These are phyloP conservation scores for Pseudogymnoascus sp. DNA, from an alignment of 2,329 filamentous ascomycete genomes.

Conservation along the genomic window DNA sequence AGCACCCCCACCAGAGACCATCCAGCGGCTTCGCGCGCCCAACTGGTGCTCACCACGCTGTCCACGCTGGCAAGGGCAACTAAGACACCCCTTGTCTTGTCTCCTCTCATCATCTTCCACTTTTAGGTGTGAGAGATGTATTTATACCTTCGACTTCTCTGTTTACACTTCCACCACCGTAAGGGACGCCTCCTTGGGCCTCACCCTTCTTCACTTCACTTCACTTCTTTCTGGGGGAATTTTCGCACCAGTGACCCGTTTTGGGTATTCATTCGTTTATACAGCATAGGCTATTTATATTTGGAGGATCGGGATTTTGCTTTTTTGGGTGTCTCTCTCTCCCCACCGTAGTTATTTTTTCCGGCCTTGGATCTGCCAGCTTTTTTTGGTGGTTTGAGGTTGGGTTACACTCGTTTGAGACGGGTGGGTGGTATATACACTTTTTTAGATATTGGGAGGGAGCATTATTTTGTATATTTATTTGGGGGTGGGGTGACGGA, in stretches of 20 bases:
- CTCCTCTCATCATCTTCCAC: constrained; percentile 1
- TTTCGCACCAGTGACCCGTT: not conserved
- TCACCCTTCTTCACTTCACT: not conserved
- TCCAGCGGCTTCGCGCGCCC: not conserved
- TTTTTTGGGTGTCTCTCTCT: not conserved
- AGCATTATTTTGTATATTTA: not conserved
- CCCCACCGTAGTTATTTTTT: constrained; percentile 1
- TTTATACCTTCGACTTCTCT: constrained; percentile 8
- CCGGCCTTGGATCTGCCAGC: not conserved
- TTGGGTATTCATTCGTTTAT: constrained; percentile 4
- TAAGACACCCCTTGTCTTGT: not conserved
- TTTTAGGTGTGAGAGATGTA: constrained; percentile 5
- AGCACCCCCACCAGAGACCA: not conserved
- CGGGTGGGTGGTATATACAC: constrained; percentile 4
- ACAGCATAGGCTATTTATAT: constrained; percentile 7
- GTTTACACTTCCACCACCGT: not conserved
- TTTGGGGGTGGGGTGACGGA: not conserved
- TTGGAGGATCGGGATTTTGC: not conserved
- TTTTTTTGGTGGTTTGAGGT: not conserved
- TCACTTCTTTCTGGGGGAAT: not conserved
- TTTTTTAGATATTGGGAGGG: not conserved
- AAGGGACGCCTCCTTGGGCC: not conserved
- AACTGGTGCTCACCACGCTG: not conserved
- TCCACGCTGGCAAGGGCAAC: not conserved
- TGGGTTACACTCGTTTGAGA: constrained; percentile 7